phyloP scores from a whole-genome alignment of 768 basidiomycete species.

The Termitomyces sp. region DNA sequence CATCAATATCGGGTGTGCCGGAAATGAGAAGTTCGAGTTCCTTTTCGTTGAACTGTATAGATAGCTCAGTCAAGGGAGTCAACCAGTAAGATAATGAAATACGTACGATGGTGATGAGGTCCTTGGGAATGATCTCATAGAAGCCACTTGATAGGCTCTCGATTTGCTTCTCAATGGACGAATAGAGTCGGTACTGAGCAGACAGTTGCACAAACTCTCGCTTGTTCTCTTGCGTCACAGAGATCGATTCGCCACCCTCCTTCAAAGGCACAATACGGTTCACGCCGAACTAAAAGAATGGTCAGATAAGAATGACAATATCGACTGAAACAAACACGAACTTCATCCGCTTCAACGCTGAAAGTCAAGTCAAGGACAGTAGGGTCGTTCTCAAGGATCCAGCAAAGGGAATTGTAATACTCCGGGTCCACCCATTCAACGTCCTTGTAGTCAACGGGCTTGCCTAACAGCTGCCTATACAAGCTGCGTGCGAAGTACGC shows the following conservation, averaged over 20 bases:
- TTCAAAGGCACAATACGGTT: constrained; percentile 88
- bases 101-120: constrained; percentile 88
- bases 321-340: constrained; percentile 29
- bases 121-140: constrained; percentile 97
- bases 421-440: constrained; percentile 98
- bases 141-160: constrained; percentile 88
- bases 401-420: constrained; percentile 96
- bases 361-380: constrained; percentile 86
- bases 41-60: constrained; percentile 82
- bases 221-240: constrained; percentile 96
- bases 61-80: background rate
- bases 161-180: constrained; percentile 95
- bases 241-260: constrained; percentile 74
- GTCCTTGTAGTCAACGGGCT: constrained; percentile 93
- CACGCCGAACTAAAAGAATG: constrained; percentile 71
- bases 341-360: constrained; percentile 95
- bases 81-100: background rate
- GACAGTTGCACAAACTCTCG: constrained; percentile 95
- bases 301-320: constrained; percentile 8
- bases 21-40: constrained; percentile 93
- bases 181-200: constrained; percentile 89
- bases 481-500: constrained; percentile 97
- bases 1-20: constrained; percentile 97
- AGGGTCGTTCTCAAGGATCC: constrained; percentile 98
- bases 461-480: constrained; percentile 92